Evolutionary conservation across 2,329 filamentous ascomycete species (phyloP), one percentile per base, ranked within the genome.

Genomic region (Fusarium sp.): DNA sequence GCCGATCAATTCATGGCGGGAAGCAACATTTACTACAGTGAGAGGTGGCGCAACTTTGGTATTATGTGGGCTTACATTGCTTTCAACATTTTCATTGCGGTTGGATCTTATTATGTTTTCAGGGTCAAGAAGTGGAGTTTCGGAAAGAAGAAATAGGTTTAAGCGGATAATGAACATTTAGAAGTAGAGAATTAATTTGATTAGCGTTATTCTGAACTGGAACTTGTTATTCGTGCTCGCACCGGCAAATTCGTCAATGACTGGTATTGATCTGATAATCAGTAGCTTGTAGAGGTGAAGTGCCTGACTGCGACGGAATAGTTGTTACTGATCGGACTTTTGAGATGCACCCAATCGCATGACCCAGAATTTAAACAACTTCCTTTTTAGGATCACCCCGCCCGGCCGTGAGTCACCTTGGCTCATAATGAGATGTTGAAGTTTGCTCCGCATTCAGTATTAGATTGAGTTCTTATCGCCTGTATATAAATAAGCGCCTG

Each of bases 101-200:
- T 69, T 20, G 21, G 28, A 3, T 43, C 64, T 15, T 69, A 69
- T 7, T 69, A 69, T 30, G 21, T 67, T 4, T 69, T 69, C 44
- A 44, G 67, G 6, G 65, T 71, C 1, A 70, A 66, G 56, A 70
- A 69, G 28, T 68, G 66, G 66, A 68, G 51, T 23, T 30, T 67
- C 8, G 63, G 63, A 32, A 67, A 67, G 58, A 67, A 63, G 47
- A 67, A 67, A 40, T 56, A 48, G 64, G 63, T 34, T 15, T 67
- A 21, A 55, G 6, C 15, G 7, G 8, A 4, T 8, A 15, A 14
- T 32, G 28, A 4, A 32, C 10, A 32, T 15, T 14, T 32, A 32
- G 7, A 14, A 7, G 28, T 32, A 7, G 14, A 7, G n/a, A 7
- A 32, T 32, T 12, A 19, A 17, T 8, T 7, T 14, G 4, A 23